Base-by-base conservation (phyloP, 352 stramenopile genomes). In the Phytopythium sindhum region DNA sequence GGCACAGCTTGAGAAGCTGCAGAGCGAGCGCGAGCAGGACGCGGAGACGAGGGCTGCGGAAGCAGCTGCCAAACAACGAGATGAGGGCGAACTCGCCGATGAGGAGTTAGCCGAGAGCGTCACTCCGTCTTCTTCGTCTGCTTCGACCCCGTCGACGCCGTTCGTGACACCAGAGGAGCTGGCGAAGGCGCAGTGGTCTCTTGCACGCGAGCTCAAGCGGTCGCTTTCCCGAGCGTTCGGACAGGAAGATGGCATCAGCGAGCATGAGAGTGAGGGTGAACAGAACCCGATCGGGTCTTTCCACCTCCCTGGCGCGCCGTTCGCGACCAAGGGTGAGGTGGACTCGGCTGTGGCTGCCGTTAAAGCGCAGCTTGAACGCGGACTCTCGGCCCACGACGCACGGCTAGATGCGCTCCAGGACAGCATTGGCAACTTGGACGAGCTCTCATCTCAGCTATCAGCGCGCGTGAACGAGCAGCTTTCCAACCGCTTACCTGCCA, bases 161-260 rank as follows among this genome's bases (percentile, higher is more conserved):
- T 81, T 84, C 35, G 77, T 74, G 39, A 89, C 76, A 12, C 51
- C 69, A 1, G 74, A 81, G 9, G 81, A 91, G 9, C 60, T 91
- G 14, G 63, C 60, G 24, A 70, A 77, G 11, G 71, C 75, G 11
- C 86, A 83, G 62, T 63, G 71, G 31, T 70, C 79, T 15, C 57
- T 91, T 10, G 76, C 70, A 8, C 76, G 76, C 6, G 70, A 89
- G 39, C 35, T 89, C 26, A 73, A 78, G 57, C 67, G 66, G 47
- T 77, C 72, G 10, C 65, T 91, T 9, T 74, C 73, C 1, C 76
- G 68, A 8, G 74, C 73, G 3, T 79, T 89, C 44, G 70, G 74
- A 4, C 66, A 76, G 11, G 53, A 80, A 47, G 39, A 67, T 35
- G 54, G 35, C 1, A 17, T 39, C 44, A 14, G 14, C 28, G 28